Evolutionary conservation across 83 land plant species (phyloP), one percentile per base, ranked within the genome.

Genomic region (Isoetes engelmannii): DNA sequence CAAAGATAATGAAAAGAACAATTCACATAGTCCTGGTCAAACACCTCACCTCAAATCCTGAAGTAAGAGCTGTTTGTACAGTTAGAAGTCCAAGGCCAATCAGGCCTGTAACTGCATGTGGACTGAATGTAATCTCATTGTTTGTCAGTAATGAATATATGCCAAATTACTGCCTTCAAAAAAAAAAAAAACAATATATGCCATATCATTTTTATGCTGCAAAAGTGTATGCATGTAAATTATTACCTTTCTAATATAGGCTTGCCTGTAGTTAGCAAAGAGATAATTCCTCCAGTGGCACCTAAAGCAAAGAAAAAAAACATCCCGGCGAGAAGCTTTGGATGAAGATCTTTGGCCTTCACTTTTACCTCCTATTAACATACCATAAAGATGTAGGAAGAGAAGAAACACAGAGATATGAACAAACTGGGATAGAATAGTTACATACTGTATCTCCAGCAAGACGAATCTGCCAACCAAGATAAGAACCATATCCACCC

Each of bases 301-400:
- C 95, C 95, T 19, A 87, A 85, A 69, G 95, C 86, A 72, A 90
- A 90, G 85, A 90, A 90, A 81, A 90, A 90, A 65, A 90, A 90
- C 95, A 90, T 87, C 28, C 95, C 95, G n/a, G 63, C 95, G 17
- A 90, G 77, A 50, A 90, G 92, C 65, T 90, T 90, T 19, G 92
- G 95, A 57, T 90, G 95, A 75, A 87, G 77, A 74, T 90, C 95
- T 67, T 87, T 90, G 12, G 92, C 95, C 75, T 71, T 81, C 4
- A 92, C 92, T 66, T 85, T 87, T 71, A 83, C 89, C 47, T 81
- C 92, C 95, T 90, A 72, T n/a, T n/a, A n/a, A n/a, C n/a, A n/a
- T n/a, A n/a, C n/a, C n/a, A n/a, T n/a, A n/a, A n/a, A n/a, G n/a
- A n/a, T n/a, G n/a, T n/a, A n/a, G n/a, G n/a, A n/a, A n/a, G n/a